A percentile compares a stretch with the other conserved stretches of the same genome.
Conservation (phyloP, 2,329 filamentous ascomycete species). For the Aureobasidium sp. region DNA sequence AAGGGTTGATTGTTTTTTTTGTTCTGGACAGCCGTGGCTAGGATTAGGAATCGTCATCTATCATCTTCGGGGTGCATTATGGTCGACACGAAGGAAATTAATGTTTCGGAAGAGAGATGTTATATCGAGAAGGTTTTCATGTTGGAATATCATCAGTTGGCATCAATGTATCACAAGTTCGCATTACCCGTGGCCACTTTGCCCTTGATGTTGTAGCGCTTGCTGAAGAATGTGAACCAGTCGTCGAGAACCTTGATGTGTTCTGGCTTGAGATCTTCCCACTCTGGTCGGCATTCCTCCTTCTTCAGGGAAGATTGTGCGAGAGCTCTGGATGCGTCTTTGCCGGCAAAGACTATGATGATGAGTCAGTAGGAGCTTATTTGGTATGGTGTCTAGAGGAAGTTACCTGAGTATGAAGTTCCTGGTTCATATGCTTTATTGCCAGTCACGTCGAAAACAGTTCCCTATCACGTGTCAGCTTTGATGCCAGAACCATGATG, state of each 20-base stretch:
- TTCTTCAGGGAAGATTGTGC: constrained; percentile 77
- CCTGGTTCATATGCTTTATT: constrained; percentile 80
- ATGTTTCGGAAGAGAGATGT: background rate
- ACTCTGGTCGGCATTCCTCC: constrained; percentile 76
- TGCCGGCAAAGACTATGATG: constrained; percentile 80
- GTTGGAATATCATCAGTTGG: background rate
- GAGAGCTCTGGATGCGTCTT: constrained; percentile 88
- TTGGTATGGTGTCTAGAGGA: background rate
- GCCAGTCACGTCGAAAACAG: constrained; percentile 86
- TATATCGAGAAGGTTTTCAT: background rate
- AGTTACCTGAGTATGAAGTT: constrained; percentile 73
- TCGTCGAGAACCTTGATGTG: constrained; percentile 79
- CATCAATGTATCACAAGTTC: background rate
- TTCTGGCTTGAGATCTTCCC: constrained; percentile 74
- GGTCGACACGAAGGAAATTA: background rate
- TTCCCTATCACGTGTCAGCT: constrained; percentile 46
- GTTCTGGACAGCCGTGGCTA: too few relatives aligned
- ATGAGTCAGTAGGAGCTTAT: background rate
- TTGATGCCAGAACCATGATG: background rate
- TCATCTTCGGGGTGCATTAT: background rate
- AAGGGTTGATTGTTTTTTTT: too few relatives aligned
- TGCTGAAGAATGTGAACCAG: constrained; percentile 94
- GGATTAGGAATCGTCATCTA: too few relatives aligned
- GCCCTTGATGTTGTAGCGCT: constrained; percentile 88
- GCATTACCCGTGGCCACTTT: constrained; percentile 21